Percentiles rank a stretch among this genome's conserved stretches.
Conservation (phyloP, 225 moss, liverwort and hornwort species). For the Polytrichum formosum region DNA sequence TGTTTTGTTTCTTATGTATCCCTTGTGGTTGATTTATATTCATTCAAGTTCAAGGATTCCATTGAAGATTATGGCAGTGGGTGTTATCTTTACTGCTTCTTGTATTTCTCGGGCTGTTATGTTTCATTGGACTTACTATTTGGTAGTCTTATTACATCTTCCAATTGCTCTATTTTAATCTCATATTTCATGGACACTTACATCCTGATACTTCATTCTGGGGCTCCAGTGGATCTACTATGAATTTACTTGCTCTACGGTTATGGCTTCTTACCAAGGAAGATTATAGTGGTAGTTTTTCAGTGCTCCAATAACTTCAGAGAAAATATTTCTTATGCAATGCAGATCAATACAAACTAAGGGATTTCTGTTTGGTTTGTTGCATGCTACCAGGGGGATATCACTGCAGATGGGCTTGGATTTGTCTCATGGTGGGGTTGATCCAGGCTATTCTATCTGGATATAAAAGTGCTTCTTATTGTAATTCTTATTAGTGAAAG, state of each 20-base stretch:
- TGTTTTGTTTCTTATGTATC: not conserved
- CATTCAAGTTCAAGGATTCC: not conserved
- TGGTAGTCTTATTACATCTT: not conserved
- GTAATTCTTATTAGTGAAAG: no score
- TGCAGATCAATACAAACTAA: not conserved
- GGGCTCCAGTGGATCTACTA: not conserved
- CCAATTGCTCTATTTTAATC: no score
- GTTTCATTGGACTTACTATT: not conserved
- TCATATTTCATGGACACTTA: not conserved
- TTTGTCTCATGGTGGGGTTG: slow-evolving; percentile 82
- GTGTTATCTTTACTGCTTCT: not conserved
- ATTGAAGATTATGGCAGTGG: not conserved
- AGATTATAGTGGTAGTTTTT: not conserved
- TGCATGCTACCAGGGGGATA: slow-evolving; percentile 68
- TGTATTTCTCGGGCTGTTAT: not conserved
- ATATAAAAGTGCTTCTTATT: no score
- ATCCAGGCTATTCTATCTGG: no score
- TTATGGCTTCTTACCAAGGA: not conserved
- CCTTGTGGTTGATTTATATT: slow-evolving; percentile 12
- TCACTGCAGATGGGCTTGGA: slow-evolving; percentile 89
- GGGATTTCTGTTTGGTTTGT: slow-evolving; percentile 5
- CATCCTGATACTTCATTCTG: not conserved
- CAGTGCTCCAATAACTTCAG: slow-evolving; percentile 3
- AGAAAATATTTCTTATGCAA: not conserved
- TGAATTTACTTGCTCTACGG: not conserved